These are phyloP conservation scores for Akanthomyces uredinophilus DNA, from an alignment of 2,329 filamentous ascomycete species.

Conservation along the genomic window DNA sequence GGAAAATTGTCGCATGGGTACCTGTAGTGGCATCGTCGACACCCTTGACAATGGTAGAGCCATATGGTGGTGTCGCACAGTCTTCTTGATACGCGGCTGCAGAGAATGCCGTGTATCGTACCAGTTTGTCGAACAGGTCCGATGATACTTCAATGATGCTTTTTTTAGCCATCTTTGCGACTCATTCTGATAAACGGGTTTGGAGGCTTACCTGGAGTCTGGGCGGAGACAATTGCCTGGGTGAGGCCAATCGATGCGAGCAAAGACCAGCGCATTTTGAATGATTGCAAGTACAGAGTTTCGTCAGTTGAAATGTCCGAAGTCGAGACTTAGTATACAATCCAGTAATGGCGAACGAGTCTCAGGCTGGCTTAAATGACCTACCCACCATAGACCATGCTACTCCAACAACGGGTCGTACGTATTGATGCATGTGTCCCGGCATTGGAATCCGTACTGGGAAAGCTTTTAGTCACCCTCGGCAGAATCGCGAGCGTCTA, in stretches of 20 bases:
- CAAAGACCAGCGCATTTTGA: not conserved
- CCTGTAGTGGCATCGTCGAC: slow-evolving; percentile 32
- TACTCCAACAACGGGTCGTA: not conserved
- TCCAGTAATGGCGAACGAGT: not conserved
- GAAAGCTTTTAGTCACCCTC: not conserved
- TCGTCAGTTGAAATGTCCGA: not conserved
- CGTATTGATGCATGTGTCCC: not conserved
- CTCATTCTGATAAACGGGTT: not conserved
- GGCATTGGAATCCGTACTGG: not conserved
- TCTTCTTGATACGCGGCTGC: slow-evolving; percentile 29
- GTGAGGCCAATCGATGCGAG: not conserved
- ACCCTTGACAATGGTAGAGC: slow-evolving; percentile 1
- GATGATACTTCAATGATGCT: not conserved
- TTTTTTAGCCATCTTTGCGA: not conserved
- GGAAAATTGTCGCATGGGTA: slow-evolving; percentile 8
- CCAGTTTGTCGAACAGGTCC: slow-evolving; percentile 5
- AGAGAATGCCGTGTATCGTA: slow-evolving; percentile 8
- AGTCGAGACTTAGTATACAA: no score
- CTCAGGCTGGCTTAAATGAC: not conserved
- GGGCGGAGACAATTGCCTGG: not conserved
- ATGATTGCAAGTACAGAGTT: not conserved
- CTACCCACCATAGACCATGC: not conserved
- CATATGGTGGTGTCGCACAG: slow-evolving; percentile 36
- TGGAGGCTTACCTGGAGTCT: not conserved
- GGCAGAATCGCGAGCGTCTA: not conserved